Evolutionary conservation across 1,139 yeast species (phyloP), one percentile per base, ranked within the genome.

Genomic region (Taphrina confusa): DNA sequence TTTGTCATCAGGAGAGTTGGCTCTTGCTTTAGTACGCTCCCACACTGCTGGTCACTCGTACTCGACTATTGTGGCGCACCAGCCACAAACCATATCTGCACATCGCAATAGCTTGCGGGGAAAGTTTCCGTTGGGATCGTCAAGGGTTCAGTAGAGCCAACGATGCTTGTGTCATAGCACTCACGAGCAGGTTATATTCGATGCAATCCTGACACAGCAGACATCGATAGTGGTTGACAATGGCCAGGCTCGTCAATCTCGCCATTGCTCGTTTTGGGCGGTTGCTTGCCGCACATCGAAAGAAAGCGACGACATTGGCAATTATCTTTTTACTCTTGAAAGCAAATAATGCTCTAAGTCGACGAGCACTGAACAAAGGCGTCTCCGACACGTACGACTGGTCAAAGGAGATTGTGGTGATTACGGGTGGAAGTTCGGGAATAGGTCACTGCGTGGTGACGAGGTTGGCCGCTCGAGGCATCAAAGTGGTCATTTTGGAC

Each of bases 361-460:
- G 22, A 45, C n/a, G 30, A 30, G 50, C 50, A 2, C 34, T 18
- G 27, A 52, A 52, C 36, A 23, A 33, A 3, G 45, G 49, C 34
- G 28, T 28, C 14, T 22, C 25, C 8, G 49, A 36, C 40, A 52
- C 12, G 46, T 27, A 39, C 23, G 57, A 52, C 39, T 37, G 39
- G 40, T 16, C 49, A 20, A 22, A 20, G 31, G 89, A 84, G 66
- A 73, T 83, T n/a, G 85, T 82, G 0, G 68, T 86, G 20, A 73
- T 87, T 22, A 86, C 94, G 0, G 94, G 94, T 0, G 94, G 94
- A 0, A 68, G 80, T 1, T 74, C 80, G 0, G 94, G 94, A 0
- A 73, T 87, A 34, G 94, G 94, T 3, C 55, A 57, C 6, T 27
- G 42, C 8, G 44, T 62, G 2, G 64, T 54, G 22, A 40, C 42